A percentile compares a stretch with the other conserved stretches of the same genome.
Evolutionary conservation across 169 alveolate genomes (phyloP).

Genomic region (Plasmodium gallinaceum): DNA sequence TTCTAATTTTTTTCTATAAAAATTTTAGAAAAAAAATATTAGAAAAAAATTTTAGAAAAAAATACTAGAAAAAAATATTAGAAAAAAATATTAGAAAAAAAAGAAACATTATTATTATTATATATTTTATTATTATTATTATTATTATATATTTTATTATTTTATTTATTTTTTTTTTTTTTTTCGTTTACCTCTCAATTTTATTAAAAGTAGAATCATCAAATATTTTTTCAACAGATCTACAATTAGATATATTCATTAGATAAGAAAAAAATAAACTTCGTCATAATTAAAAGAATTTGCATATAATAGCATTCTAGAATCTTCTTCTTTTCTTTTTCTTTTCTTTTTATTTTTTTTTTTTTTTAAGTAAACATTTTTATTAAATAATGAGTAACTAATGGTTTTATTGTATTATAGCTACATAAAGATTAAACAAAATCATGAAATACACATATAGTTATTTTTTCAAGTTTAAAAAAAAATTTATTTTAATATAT

Average conservation of each 20-base stretch:
- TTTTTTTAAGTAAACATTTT: no score
- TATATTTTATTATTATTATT: conserved; percentile 10
- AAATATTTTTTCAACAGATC: conserved; percentile 45
- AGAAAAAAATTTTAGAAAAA: neutral
- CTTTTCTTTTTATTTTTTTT: no score
- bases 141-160: neutral
- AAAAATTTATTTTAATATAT: no score
- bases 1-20: conserved; percentile 30
- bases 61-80: neutral
- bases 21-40: neutral
- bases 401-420: no score
- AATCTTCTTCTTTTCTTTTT: no score
- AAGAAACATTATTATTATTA: neutral
- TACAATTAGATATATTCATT: conserved; percentile 29
- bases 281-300: no score
- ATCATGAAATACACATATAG: no score
- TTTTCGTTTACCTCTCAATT: conserved; percentile 21
- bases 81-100: neutral
- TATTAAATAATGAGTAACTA: no score
- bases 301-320: no score
- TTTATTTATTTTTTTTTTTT: neutral
- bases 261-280: neutral
- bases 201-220: conserved; percentile 50
- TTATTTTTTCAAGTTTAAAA: no score
- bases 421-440: no score